Evolutionary conservation across 192 early-diverging fungal genomes (phyloP), one percentile per base, ranked within the genome.

Genomic region (Entomortierella beljakovae): DNA sequence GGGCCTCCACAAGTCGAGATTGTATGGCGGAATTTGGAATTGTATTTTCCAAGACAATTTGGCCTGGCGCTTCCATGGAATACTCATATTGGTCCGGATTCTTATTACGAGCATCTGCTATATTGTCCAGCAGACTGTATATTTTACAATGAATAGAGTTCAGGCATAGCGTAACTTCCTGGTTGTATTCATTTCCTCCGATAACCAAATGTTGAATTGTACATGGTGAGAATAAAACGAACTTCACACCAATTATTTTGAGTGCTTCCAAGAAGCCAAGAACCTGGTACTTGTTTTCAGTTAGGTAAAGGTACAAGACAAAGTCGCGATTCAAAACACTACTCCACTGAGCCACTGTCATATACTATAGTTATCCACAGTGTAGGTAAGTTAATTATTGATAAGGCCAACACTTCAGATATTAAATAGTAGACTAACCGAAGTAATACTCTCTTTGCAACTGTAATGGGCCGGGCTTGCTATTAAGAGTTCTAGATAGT

Each of bases 401-500:
- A 13, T 31, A 8, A 56, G 28, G n/a, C n/a, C n/a, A n/a, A n/a
- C n/a, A n/a, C 10, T 43, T 43, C 50, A 52, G 50, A 52, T 52
- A 10, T 22, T 26, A 20, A 26, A 42, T 2, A 23, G 18, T 18
- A 10, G 8, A 49, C 50, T 11, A 61, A 72, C 70, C 33, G 48
- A 54, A 3, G 43, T 25, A 6, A 77, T 56, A 16, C 2, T 50
- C 1, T 77, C 54, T 48, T 46, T 35, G 23, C n/a, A 33, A 16
- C 38, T 51, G 40, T 79, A 79, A n/a, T 31, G 48, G 1, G 28
- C 35, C 0, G 75, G 75, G 22, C 70, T 62, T 5, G 37, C 3
- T 34, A 70, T 34, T 6, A 65, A 49, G 6, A 49, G 32, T 4
- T 70, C 62, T 2, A 79, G 62, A 40, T 79, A 79, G 1, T 26